phyloP scores from a whole-genome alignment of 2,329 filamentous ascomycete genomes.

The Diaporthe eres region DNA sequence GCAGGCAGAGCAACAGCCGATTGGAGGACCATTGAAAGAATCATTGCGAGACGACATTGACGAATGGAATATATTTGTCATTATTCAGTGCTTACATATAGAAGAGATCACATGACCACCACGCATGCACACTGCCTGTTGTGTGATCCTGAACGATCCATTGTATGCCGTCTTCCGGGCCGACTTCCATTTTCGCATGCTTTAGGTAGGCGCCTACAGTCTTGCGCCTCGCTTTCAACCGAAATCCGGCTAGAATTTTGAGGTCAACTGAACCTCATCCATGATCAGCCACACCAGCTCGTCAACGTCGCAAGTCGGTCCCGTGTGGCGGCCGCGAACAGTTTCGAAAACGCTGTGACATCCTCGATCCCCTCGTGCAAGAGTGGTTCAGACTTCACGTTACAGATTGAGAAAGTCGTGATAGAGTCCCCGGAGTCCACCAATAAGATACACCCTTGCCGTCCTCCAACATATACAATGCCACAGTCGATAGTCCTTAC shows the following conservation, averaged over 20 bases:
- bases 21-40: too few relatives aligned
- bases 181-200: neutral
- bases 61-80: neutral
- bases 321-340: too few relatives aligned
- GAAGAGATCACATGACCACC: neutral
- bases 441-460: neutral
- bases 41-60: neutral
- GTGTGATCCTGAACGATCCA: too few relatives aligned
- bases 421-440: too few relatives aligned
- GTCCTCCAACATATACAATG: neutral
- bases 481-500: neutral
- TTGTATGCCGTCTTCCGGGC: neutral
- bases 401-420: neutral
- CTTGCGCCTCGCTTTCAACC: neutral
- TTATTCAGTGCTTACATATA: neutral
- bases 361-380: too few relatives aligned
- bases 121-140: neutral
- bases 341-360: too few relatives aligned
- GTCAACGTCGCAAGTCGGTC: too few relatives aligned
- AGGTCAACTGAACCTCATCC: neutral
- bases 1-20: neutral
- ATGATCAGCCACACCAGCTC: neutral
- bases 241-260: neutral
- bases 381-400: too few relatives aligned
- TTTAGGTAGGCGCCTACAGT: neutral